Evolutionary conservation across 2,329 filamentous ascomycete genomes (phyloP).

Genomic region (Cladosporium sp.): DNA sequence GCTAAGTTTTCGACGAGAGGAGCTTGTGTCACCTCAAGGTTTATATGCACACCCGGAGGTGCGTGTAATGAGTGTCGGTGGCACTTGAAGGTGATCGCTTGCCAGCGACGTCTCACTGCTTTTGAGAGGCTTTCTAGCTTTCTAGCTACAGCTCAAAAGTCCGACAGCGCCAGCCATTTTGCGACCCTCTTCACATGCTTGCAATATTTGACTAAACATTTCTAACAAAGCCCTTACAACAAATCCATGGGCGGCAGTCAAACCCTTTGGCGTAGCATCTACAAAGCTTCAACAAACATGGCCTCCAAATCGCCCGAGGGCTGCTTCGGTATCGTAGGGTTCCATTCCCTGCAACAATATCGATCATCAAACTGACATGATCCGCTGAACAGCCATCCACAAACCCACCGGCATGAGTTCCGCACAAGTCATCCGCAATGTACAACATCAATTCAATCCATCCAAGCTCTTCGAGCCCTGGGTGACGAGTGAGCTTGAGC

Average conservation of each 20-base stretch:
- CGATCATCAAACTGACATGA: constrained; percentile 11
- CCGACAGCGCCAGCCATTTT: not conserved
- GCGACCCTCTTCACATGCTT: not conserved
- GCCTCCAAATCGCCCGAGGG: constrained; percentile 48
- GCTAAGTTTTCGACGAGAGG: too few species aligned
- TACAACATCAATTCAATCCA: constrained; percentile 77
- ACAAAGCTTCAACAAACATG: constrained; percentile 9
- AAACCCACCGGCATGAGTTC: constrained; percentile 86
- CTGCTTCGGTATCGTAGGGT: constrained; percentile 52
- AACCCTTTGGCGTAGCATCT: constrained; percentile 22
- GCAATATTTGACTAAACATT: not conserved
- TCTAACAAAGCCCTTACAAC: not conserved
- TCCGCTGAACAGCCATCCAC: constrained; percentile 67
- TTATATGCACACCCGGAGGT: too few species aligned
- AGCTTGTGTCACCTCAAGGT: too few species aligned
- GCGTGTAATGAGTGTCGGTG: too few species aligned
- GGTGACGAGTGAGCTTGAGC: constrained; percentile 60
- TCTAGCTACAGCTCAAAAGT: not conserved
- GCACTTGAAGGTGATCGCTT: too few species aligned
- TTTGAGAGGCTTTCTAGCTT: not conserved
- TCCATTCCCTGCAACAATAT: constrained; percentile 18
- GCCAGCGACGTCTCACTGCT: too few species aligned
- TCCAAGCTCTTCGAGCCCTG: constrained; percentile 76
- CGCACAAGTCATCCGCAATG: constrained; percentile 82
- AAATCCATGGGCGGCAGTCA: constrained; percentile 21